Conservation (phyloP, 1,284 basidiomycete species). For the Salmacisia buchloeana region DNA sequence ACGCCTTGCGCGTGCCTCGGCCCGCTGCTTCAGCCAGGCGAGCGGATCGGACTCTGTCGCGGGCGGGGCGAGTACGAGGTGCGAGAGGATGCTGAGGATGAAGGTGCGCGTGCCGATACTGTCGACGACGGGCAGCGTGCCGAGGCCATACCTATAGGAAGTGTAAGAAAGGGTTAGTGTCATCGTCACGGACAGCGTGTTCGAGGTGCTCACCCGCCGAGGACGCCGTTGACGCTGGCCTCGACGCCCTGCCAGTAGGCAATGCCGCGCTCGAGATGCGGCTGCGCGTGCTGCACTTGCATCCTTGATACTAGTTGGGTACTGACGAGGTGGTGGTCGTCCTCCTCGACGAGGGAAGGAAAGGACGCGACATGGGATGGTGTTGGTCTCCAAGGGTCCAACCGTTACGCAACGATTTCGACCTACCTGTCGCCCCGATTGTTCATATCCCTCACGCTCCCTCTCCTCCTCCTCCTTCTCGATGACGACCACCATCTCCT, state of each 20-base stretch:
- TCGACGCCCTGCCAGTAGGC: conserved; percentile 47
- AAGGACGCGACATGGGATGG: background rate
- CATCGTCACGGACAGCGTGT: background rate
- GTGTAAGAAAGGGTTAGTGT: background rate
- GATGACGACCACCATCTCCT: no score
- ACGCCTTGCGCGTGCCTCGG: conserved; percentile 18
- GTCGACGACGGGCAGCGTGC: conserved; percentile 43
- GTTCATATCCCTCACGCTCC: no score
- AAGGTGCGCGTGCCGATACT: conserved; percentile 47
- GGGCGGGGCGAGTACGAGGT: conserved; percentile 37
- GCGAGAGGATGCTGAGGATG: conserved; percentile 37
- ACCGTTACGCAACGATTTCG: no score
- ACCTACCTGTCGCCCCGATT: no score
- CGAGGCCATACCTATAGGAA: conserved; percentile 30
- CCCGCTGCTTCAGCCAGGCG: conserved; percentile 31
- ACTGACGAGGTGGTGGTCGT: background rate
- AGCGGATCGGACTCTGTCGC: conserved; percentile 27
- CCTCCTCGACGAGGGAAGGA: background rate
- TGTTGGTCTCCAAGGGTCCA: background rate
- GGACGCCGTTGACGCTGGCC: conserved; percentile 30
- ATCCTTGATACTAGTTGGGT: conserved; percentile 22
- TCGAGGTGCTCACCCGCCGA: background rate
- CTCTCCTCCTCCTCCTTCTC: no score
- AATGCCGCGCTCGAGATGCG: conserved; percentile 43
- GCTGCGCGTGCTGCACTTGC: conserved; percentile 34